A percentile compares a stretch with the other conserved stretches of the same genome.
These are phyloP conservation scores for Mycena floridula DNA, from an alignment of 768 basidiomycete species.

Conservation along the genomic window DNA sequence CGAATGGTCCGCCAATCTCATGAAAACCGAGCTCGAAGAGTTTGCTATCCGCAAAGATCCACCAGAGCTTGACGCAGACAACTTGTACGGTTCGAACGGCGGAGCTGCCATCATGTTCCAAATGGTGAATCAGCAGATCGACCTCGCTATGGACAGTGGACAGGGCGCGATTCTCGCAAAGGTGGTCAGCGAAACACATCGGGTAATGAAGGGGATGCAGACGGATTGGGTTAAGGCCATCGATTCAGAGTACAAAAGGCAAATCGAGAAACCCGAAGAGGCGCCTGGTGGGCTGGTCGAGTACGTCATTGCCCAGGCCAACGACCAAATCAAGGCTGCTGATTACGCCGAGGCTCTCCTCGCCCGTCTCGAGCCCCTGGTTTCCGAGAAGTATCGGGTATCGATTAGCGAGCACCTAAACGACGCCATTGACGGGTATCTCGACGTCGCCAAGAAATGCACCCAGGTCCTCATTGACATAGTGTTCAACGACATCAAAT, in stretches of 20 bases:
- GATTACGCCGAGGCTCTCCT: constrained; percentile 88
- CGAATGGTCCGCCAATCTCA: constrained; percentile 93
- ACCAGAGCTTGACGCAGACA: constrained; percentile 86
- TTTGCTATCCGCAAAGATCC: constrained; percentile 80
- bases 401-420: constrained; percentile 84
- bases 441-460: constrained; percentile 98
- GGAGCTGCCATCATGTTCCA: constrained; percentile 93
- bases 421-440: constrained; percentile 95
- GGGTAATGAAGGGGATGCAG: constrained; percentile 87
- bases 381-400: constrained; percentile 85
- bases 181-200: constrained; percentile 81
- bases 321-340: constrained; percentile 95
- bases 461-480: constrained; percentile 91
- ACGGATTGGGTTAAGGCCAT: constrained; percentile 81
- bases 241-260: constrained; percentile 82
- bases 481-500: constrained; percentile 91
- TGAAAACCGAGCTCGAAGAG: constrained; percentile 83
- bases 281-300: constrained; percentile 85
- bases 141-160: constrained; percentile 91
- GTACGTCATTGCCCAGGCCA: constrained; percentile 93
- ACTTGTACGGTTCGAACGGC: constrained; percentile 85
- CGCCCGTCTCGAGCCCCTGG: constrained; percentile 81
- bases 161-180: constrained; percentile 91
- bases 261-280: constrained; percentile 84
- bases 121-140: constrained; percentile 96